Base-by-base conservation (phyloP, 805 yeast species). In the Candida ulmi region DNA sequence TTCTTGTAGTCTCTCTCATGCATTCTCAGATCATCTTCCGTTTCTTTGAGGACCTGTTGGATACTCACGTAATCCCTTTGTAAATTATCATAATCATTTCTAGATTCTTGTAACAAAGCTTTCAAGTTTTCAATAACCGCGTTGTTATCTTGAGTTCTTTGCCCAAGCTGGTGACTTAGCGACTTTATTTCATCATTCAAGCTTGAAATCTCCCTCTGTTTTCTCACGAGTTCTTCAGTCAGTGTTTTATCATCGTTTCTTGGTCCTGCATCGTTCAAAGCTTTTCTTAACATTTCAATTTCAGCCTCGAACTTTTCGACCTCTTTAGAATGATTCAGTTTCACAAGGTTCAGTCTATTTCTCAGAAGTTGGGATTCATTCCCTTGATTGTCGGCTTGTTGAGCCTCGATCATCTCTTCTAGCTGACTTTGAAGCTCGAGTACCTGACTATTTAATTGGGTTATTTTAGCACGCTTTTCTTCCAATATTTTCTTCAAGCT, bases 1-100 rank as follows among this genome's bases (percentile, higher is more conserved):
- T 52, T 38, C 33, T 46, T 51, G 37, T 52, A 54, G 11, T 54
- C 60, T 15, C 42, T 65, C 56, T 46, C 69, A 57, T 52, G 71
- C 60, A 27, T 56, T 11, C 30, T 3, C 13, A 39, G n/a, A 15
- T 48, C 47, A 27, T 41, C 54, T 37, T 54, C 51, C 1, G 42
- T 12, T 8, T 52, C 55, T 25, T 53, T 46, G 5, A 47, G 33
- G n/a, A 40, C 39, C 19, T 53, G 48, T 18, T 53, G 54, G 3
- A 61, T 41, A 24, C 53, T 36, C 16, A 42, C 41, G 30, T 52
- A 55, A 13, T 61, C 64, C 13, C 51, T 41, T 9, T 46, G 40
- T 13, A 62, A 27, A 1, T 41, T 34, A 15, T 51, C 52, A 30
- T 36, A 41, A 16, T 50, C 51, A 27, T 46, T 45, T 27, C 43